Evolutionary conservation across 306 rosid genomes (phyloP), one percentile per base, ranked within the genome.

Genomic region (Bauhinia variegata): DNA sequence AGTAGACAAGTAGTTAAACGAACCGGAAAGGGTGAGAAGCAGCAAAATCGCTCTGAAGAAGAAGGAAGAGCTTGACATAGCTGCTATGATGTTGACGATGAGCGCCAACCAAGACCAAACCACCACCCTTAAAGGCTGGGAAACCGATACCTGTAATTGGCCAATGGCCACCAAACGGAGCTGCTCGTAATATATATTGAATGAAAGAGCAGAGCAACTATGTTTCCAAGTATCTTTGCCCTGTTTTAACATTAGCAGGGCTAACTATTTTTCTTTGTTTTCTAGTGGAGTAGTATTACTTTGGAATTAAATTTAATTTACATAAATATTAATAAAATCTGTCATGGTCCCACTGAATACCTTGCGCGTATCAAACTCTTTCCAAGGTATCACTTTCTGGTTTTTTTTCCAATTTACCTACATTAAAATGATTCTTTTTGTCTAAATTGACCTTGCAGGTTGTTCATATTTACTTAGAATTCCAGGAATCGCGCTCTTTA

Each of bases 21-120:
- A 71, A 88, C 96, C 89, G 50, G 91, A 79, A 60, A 87, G 51
- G 74, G 54, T 44, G 33, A 87, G 77, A 75, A 83, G 68, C 80
- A 78, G 46, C 61, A 83, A 74, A 34, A 87, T 47, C 49, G 69
- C 46, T 53, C 49, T 75, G 77, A 78, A 76, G 70, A 68, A 15
- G 67, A 54, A 51, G 70, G 76, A 80, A 39, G 8, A 70, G 60
- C 4, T 70, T 54, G 88, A 75, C 65, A 76, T 81, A 51, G 14
- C 43, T 69, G 84, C 82, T 63, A 66, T 55, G 65, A 79, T 68
- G 16, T 67, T 75, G 62, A 63, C 70, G 64, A 83, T 66, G 28
- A 38, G 19, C 10, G 41, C 57, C 59, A 48, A 59, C 43, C 19
- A 58, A 59, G 33, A 38, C 15, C 63, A n/a, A n/a, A 73, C 71